These are phyloP conservation scores for Penicillium angulare DNA, from an alignment of 495 filamentous ascomycete species.

Conservation along the genomic window DNA sequence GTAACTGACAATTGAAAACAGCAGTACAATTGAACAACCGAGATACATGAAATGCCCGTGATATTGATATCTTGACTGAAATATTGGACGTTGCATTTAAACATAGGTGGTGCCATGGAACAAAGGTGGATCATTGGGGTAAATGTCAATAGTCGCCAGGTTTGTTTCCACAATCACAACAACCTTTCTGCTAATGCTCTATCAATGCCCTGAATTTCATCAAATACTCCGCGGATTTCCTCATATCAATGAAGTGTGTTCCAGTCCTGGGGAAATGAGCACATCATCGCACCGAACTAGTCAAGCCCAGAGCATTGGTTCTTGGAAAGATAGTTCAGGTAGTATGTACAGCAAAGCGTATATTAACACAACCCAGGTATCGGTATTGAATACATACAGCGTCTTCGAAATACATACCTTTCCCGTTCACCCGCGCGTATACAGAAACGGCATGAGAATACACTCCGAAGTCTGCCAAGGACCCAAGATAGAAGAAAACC, in stretches of 20 bases:
- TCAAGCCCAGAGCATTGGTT: neutral
- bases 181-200: no score
- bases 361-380: neutral
- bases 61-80: neutral
- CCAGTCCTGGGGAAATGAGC: neutral
- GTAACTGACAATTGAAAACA: neutral
- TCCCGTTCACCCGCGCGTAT: no score
- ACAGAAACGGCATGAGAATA: neutral
- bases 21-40: neutral
- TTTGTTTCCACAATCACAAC: no score
- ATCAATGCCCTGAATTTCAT: no score
- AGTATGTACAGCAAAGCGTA: neutral
- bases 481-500: neutral
- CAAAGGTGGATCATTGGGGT: slow-evolving; percentile 8
- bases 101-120: slow-evolving; percentile 11
- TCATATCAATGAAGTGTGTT: neutral
- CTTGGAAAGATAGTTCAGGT: neutral
- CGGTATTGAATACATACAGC: slow-evolving; percentile 4
- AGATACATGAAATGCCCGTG: neutral
- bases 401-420: neutral
- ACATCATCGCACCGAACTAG: slow-evolving; percentile 1
- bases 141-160: slow-evolving; percentile 1
- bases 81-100: slow-evolving; percentile 6
- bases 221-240: no score
- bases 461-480: neutral